Base-by-base conservation (phyloP, 73 alveolate species). In the Paramecium primaurelia region DNA sequence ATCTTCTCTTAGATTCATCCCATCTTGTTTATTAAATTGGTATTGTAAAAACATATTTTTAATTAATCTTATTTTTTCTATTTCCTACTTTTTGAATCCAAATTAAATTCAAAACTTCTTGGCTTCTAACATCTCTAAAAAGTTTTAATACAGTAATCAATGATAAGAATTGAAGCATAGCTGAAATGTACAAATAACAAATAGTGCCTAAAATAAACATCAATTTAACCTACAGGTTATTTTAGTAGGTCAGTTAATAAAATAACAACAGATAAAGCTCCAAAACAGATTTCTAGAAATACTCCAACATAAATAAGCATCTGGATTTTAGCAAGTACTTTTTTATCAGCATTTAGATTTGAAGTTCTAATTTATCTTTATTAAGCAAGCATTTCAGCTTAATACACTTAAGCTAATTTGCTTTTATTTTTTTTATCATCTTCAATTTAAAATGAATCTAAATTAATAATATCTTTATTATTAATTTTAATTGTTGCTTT, bases 71-170 rank as follows among this genome's bases (percentile, higher is more conserved):
- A 49, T 80, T 80, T 25, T 44, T 80, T 80, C 58, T 80, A 47
- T 47, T 49, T 8, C 91, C 91, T 18, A 80, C 73, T 26, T 80
- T 80, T 49, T 80, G 49, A 9, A 80, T 80, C 91, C 91, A 80
- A 12, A 80, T 80, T n/a, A 80, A 10, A 80, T 80, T 80, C 77
- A 80, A 10, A 6, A 80, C 75, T 49, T 40, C 73, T 26, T 80
- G 30, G 18, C 91, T 80, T 26, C 26, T 80, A 38, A 80, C 91
- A 80, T 80, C 91, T 45, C 51, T 6, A 25, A 80, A 80, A 5
- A 80, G 58, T 80, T 80, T 80, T 16, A 80, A 80, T 4, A 80
- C 91, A 32, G 73, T 47, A 11, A 80, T 44, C 38, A 80, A 47
- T 10, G 77, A 42, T 44, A 80, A 49, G 73, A 80, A 80, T 80